Evolutionary conservation across 148 eudicot species (phyloP).

Genomic region (Amaranthus cruentus): DNA sequence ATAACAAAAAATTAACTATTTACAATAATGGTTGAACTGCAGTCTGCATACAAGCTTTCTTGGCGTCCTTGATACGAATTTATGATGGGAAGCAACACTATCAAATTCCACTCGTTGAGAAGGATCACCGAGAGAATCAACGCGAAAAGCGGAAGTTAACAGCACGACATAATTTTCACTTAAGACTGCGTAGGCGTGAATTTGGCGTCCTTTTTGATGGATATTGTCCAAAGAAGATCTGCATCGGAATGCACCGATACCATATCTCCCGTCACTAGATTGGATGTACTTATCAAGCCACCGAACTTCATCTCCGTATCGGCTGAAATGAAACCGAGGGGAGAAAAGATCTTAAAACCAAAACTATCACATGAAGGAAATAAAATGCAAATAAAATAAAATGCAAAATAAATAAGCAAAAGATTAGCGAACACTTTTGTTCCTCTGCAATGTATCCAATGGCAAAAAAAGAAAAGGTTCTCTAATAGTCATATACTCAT

Average conservation of each 20-base stretch:
- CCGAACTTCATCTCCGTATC: constrained; percentile 82
- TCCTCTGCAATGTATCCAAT: too few species aligned
- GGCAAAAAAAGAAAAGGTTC: too few species aligned
- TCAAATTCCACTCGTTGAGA: not conserved
- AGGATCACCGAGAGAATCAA: not conserved
- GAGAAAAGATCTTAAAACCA: not conserved
- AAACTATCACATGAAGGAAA: too few species aligned
- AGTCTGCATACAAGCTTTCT: not conserved
- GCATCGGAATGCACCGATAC: constrained; percentile 74
- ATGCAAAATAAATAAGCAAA: not conserved
- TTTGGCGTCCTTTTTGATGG: constrained; percentile 41
- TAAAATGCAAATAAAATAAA: not conserved
- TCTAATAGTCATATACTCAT: too few species aligned
- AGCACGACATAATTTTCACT: not conserved
- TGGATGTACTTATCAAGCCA: constrained; percentile 86
- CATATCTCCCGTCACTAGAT: constrained; percentile 50
- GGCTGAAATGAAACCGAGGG: constrained; percentile 36
- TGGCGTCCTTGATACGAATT: not conserved
- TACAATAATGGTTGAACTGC: too few species aligned
- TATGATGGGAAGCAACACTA: not conserved
- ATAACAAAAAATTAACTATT: too few species aligned
- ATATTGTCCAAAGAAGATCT: constrained; percentile 91
- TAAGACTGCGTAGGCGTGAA: not conserved
- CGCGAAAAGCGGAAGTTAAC: not conserved
- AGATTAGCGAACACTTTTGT: not conserved